Evolutionary conservation across 345 rosid genomes (phyloP), one percentile per base, ranked within the genome.

Genomic region (Schrenkiella parvula): DNA sequence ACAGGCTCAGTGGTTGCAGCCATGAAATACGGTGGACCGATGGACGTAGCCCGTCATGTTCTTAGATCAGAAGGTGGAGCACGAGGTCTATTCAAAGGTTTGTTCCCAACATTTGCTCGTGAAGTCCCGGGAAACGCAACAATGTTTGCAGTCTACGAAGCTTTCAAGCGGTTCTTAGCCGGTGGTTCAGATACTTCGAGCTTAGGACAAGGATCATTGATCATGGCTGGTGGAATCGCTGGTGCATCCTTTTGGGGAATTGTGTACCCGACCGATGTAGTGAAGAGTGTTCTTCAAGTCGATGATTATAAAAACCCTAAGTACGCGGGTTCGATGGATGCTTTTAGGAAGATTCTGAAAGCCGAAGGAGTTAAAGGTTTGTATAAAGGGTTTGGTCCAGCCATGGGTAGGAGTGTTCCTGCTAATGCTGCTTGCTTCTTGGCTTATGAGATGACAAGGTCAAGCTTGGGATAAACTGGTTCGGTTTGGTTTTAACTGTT

Each of bases 371-470:
- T 82, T 60, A 95, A 92, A 80, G 99, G 99, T 52, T 73, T 95
- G 75, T 95, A 92, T 86, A 92, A 83, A 78, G 99, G 99, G 25
- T 95, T 95, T 23, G 89, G 96, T 53, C 93, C 98, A 28, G 98
- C 99, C 44, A 89, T 95, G 99, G 96, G 82, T 10, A 82, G 97
- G 66, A 95, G 99, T 68, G 80, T 95, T 42, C 98, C 98, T 26
- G 99, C 99, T 18, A 95, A 95, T 84, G 98, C 97, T 34, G 99
- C 97, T 14, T 92, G 97, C 74, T 95, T 95, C 93, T 82, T 92
- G 87, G 98, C 90, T 5, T 88, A 85, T 52, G 99, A 95, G 76
- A 78, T 95, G 77, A 85, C 90, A 18, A 90, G 87, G 64, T 83
- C 99, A 12, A 86, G 95, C 78, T 81, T 95, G 76, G 92, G 92